Base-by-base conservation (phyloP, 2,329 filamentous ascomycete species). In the Beauveria varroae region DNA sequence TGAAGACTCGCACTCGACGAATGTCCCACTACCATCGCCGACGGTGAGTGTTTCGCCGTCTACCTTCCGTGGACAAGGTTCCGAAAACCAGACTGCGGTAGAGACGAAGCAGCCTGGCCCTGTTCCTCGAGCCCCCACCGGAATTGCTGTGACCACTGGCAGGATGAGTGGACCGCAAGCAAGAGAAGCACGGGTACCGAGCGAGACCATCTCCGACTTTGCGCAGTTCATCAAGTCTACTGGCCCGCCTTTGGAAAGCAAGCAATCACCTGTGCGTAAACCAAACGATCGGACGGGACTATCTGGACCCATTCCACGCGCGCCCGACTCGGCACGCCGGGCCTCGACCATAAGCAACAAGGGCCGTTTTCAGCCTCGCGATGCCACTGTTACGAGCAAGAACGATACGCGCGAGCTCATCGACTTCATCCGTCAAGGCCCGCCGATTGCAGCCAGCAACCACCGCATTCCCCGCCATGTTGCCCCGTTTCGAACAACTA, bases 351-450 rank as follows among this genome's bases (percentile, higher is more conserved):
- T 75, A 10, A 72, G 75, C 6, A 79, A 72, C 63, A 78, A 81
- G 62, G 78, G 76, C 52, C 84, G 83, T 63, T 80, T 89, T 53
- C 83, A 89, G 72, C 86, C 93, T 62, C 88, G 91, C 54, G 87
- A 91, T 64, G 85, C 90, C 43, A 79, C 81, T 47, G 81, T 86
- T 18, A 81, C 86, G 55, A 78, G 77, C 62, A 81, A 79, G 57
- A 85, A 85, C 56, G 87, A 87, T 65, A 96, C 87, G 61, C 89
- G 90, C 14, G 95, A 97, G 63, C 78, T 99, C 62, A 96, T 97
- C 66, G 93, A 98, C 71, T 98, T 99, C 72, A 96, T 99, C 65
- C 87, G 93, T 51, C 87, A 91, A 70, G 93, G 93, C 1, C 92
- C 92, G 3, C 88, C 90, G 0, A 81, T 77, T 63, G 71, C 77